Base-by-base conservation (phyloP, 108 stramenopile genomes). In the Pseudonitzschia multistriata region DNA sequence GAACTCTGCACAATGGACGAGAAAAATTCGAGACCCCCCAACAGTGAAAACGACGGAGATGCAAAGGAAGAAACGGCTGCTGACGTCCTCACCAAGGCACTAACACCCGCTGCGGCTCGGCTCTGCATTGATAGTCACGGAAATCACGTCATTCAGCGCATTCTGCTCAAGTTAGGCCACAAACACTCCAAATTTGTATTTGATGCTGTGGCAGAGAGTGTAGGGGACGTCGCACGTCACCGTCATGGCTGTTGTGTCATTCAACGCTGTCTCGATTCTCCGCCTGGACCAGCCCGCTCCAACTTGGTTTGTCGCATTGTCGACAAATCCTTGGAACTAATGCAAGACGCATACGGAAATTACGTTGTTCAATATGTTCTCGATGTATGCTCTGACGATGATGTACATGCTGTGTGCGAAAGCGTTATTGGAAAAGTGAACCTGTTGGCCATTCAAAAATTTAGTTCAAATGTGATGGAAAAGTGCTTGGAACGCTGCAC, bases 191-290 rank as follows among this genome's bases (percentile, higher is more conserved):
- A 78, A 45, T 98, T 97, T 74, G 93, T 98, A 62, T 98, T 96
- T 73, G 96, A 97, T 73, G 93, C 93, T 27, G 94, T 94, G 57
- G 92, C 93, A 21, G 83, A 78, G 30, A 86, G 88, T 54, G 95
- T 92, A 59, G 81, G 95, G 13, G 92, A 97, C 77, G 96, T 98
- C 61, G 95, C 96, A 47, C 92, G 95, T 65, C 97, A 97, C 80
- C 93, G 98, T 57, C 97, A 98, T 76, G 98, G 98, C 13, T 97
- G 97, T 75, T 97, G 98, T 66, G 98, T 97, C 59, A 95, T 98
- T 77, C 98, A 98, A 74, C 85, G 97, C 28, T 97, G 97, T 72
- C 80, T 98, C 10, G 97, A 97, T 64, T 96, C 97, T 25, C 93
- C 94, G 27, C 88, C 87, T 57, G 81, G 83, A 29, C 77, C 86